Evolutionary conservation across 2,329 filamentous ascomycete genomes (phyloP), one percentile per base, ranked within the genome.

Genomic region (Aspergillus vadensis): DNA sequence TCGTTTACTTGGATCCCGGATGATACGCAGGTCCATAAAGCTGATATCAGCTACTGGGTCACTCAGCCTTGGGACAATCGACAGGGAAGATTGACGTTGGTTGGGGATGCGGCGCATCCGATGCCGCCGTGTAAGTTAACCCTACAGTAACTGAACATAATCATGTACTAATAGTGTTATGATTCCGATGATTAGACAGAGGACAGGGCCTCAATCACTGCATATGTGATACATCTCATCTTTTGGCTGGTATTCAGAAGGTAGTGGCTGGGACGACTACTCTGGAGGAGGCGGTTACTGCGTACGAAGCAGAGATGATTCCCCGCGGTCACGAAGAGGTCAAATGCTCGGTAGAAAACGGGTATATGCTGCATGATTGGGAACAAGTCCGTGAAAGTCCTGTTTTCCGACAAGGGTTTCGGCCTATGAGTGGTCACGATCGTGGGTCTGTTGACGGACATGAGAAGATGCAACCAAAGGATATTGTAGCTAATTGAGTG

Each of bases 291-390:
- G 48, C 30, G 1, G 17, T 60, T 19, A 52, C 48, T 2, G 38
- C 47, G 1, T 57, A 60, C 27, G 58, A 60, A 30, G 41, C 23
- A 3, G 58, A 60, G 19, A 60, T 60, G 58, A 25, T 60, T 8
- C 53, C 53, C 5, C 58, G 58, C 3, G 58, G 58, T 12, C 44
- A 27, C 8, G 58, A 60, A 8, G 58, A 57, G 39, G 53, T 60
- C 12, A 60, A 41, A 23, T 60, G 58, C 19, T 60, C 58, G 2
- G 39, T 53, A 2, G 53, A 60, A 30, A 60, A 57, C 32, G 58
- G 48, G 10, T 39, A 57, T 2, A 57, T 60, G 58, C 38, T 57
- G 25, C 58, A 60, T 57, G 58, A 60, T n/a, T 60, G 58, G 58
- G 19, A 57, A 12, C 55, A 57, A 10, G 48, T 60, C 21, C 53